These are phyloP conservation scores for Aaosphaeria arxii DNA, from an alignment of 2,329 filamentous ascomycete species.

Conservation along the genomic window DNA sequence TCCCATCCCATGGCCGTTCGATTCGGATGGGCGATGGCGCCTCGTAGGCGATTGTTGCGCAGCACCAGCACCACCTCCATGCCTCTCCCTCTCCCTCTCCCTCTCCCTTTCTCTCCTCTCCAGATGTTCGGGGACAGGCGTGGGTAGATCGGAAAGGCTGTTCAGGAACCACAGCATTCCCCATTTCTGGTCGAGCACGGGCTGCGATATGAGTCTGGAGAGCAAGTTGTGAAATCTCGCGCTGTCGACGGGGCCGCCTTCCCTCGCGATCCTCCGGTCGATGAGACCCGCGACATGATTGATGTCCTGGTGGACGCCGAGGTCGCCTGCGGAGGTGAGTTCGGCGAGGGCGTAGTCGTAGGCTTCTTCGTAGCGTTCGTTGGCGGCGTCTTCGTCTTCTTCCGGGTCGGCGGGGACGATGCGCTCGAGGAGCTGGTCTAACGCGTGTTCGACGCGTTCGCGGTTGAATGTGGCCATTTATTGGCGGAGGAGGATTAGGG, in stretches of 20 bases:
- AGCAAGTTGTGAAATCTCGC: constrained; percentile 90
- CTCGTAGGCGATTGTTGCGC: constrained; percentile 28
- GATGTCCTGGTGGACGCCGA: constrained; percentile 65
- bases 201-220: constrained; percentile 81
- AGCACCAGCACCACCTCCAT: constrained; percentile 3
- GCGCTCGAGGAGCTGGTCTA: constrained; percentile 74
- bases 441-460: constrained; percentile 72
- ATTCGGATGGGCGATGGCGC: constrained; percentile 10
- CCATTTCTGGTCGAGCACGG: constrained; percentile 94
- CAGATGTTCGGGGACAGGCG: constrained; percentile 1
- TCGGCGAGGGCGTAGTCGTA: constrained; percentile 50
- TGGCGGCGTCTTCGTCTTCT: constrained; percentile 65
- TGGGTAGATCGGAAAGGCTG: constrained; percentile 65
- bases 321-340: constrained; percentile 45
- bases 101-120: constrained; percentile 6
- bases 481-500: no score
- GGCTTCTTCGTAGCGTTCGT: constrained; percentile 66
- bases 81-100: not conserved
- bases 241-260: constrained; percentile 59
- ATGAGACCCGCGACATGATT: constrained; percentile 93
- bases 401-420: constrained; percentile 65
- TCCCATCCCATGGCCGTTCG: constrained; percentile 11
- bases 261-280: constrained; percentile 75
- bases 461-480: constrained; percentile 31
- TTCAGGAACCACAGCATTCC: constrained; percentile 90